Evolutionary conservation across 1,284 basidiomycete genomes (phyloP).

Genomic region (Peniophora sp.): DNA sequence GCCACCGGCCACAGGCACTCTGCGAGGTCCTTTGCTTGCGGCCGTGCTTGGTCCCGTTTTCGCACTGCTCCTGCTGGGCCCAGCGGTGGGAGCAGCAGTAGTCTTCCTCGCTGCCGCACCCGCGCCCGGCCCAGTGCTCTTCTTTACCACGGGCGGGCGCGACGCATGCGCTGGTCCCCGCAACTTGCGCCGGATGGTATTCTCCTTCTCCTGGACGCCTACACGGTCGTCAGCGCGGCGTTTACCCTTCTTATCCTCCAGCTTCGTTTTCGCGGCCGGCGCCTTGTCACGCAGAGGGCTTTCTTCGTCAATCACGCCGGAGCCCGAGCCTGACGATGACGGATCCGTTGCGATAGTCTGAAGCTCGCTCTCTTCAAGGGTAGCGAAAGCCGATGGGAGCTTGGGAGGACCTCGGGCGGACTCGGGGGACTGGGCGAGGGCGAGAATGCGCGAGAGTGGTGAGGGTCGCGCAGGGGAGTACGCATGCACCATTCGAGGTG

Average conservation of each 20-base stretch:
- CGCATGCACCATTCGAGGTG: constrained; percentile 61
- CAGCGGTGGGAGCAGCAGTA: too few relatives aligned
- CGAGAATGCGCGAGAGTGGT: constrained; percentile 66
- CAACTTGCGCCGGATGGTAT: constrained; percentile 8
- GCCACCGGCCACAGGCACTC: too few relatives aligned
- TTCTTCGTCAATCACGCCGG: constrained; percentile 12
- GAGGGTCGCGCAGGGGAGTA: constrained; percentile 73
- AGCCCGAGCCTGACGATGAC: background rate
- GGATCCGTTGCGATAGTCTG: background rate
- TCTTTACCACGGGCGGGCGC: too few relatives aligned
- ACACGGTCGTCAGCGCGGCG: constrained; percentile 1
- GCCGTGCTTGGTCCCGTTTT: too few relatives aligned
- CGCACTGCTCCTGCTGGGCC: too few relatives aligned
- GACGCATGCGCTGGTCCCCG: constrained; percentile 5
- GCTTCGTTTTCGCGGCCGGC: constrained; percentile 6
- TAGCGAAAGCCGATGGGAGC: constrained; percentile 6
- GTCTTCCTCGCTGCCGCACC: too few relatives aligned
- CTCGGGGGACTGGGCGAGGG: constrained; percentile 56
- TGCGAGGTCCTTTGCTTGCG: too few relatives aligned
- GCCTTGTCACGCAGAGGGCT: constrained; percentile 38
- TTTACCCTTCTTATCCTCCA: constrained; percentile 7
- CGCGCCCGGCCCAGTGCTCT: too few relatives aligned
- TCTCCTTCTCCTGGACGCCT: constrained; percentile 10
- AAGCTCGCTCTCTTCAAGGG: constrained; percentile 1
- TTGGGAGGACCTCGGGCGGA: constrained; percentile 21